Percentiles rank a stretch among this genome's conserved stretches.
Conservation (phyloP, 2,329 filamentous ascomycete genomes). For the Curvularia hawaiiensis region DNA sequence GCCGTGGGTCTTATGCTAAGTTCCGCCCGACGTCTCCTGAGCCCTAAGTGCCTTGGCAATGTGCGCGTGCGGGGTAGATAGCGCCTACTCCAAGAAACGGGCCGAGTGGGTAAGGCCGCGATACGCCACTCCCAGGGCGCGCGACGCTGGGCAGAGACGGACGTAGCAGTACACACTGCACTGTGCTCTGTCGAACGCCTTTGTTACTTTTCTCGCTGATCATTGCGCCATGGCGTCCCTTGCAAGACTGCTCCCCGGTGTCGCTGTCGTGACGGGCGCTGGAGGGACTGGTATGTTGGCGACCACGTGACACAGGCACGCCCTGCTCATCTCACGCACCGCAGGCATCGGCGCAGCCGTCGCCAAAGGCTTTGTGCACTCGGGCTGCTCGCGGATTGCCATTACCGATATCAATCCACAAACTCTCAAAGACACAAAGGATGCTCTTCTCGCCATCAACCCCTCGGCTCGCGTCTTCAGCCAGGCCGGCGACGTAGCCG, state of each 20-base stretch:
- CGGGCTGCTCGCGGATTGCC: conserved; percentile 58
- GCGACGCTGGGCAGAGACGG: too few relatives aligned
- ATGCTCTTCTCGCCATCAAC: conserved; percentile 27
- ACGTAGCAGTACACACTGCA: too few relatives aligned
- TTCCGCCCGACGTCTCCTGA: conserved; percentile 1
- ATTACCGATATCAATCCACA: conserved; percentile 59
- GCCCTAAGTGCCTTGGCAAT: conserved; percentile 8
- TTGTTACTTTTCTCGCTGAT: background rate
- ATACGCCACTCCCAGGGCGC: background rate
- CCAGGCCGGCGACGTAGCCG: conserved; percentile 56
- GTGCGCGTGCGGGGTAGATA: conserved; percentile 6
- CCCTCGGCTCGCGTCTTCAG: conserved; percentile 40
- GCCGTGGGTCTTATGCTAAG: conserved; percentile 9
- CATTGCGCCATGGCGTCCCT: conserved; percentile 18
- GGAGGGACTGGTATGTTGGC: conserved; percentile 38
- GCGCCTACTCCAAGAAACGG: conserved; percentile 6
- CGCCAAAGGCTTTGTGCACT: conserved; percentile 55
- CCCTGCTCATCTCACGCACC: background rate
- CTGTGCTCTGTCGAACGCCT: too few relatives aligned
- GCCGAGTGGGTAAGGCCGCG: background rate
- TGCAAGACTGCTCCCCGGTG: conserved; percentile 30
- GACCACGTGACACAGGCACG: background rate
- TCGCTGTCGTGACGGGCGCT: conserved; percentile 43
- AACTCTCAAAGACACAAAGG: conserved; percentile 44
- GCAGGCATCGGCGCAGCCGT: conserved; percentile 63